Percentiles rank a stretch among this genome's conserved stretches.
Evolutionary conservation across 2,329 filamentous ascomycete genomes (phyloP).

Genomic region (Chaetomiaceae sp.): DNA sequence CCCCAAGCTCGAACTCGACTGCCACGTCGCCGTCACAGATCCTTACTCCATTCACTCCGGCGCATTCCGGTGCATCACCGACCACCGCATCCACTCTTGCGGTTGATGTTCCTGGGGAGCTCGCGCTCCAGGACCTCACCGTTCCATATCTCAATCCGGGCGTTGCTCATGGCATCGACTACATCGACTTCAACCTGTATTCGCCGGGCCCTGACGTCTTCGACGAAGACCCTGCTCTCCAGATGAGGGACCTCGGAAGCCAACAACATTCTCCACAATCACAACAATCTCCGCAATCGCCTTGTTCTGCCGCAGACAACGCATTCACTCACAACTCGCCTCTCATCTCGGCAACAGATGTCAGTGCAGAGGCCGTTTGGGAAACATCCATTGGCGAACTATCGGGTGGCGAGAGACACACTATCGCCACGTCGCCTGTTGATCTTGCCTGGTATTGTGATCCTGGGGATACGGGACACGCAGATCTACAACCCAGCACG

Average conservation of each 20-base stretch:
- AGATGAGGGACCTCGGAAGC: conserved; percentile 19
- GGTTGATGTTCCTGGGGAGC: conserved; percentile 10
- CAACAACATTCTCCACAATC: conserved; percentile 17
- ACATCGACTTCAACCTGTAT: conserved; percentile 54
- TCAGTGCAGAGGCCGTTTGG: not conserved
- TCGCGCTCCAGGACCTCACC: conserved; percentile 20
- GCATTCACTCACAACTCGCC: not conserved
- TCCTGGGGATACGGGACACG: conserved; percentile 1
- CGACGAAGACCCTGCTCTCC: conserved; percentile 40
- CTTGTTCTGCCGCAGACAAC: not conserved
- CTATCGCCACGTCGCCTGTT: not conserved
- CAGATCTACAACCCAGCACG: not conserved
- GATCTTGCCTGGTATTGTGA: conserved; percentile 8
- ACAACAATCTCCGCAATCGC: conserved; percentile 15
- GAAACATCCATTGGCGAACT: not conserved
- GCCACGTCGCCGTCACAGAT: conserved; percentile 34
- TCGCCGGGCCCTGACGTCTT: conserved; percentile 46
- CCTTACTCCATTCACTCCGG: conserved; percentile 26
- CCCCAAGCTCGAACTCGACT: conserved; percentile 34
- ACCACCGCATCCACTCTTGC: conserved; percentile 8
- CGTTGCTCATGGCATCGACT: conserved; percentile 38
- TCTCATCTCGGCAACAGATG: not conserved
- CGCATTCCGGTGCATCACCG: conserved; percentile 16
- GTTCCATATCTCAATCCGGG: conserved; percentile 42
- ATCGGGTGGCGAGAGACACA: not conserved